These are phyloP conservation scores for Xylaria cubensis DNA, from an alignment of 495 filamentous ascomycete species.

Conservation along the genomic window DNA sequence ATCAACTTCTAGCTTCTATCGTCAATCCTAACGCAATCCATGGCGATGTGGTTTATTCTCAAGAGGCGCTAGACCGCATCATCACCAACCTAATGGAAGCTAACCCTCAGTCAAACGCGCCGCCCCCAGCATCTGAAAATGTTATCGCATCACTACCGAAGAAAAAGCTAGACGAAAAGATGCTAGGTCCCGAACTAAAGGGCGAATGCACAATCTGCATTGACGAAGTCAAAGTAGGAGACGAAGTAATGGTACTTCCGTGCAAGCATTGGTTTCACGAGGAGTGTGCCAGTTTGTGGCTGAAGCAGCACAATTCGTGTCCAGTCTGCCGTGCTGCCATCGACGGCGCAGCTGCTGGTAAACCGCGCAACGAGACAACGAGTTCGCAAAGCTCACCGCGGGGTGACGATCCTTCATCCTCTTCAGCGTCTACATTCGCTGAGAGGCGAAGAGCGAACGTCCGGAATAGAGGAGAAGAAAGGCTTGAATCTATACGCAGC, in stretches of 20 bases:
- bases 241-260: slow-evolving; percentile 78
- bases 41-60: slow-evolving; percentile 89
- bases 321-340: slow-evolving; percentile 86
- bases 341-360: slow-evolving; percentile 45
- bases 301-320: slow-evolving; percentile 88
- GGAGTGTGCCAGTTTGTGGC: slow-evolving; percentile 77
- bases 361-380: slow-evolving; percentile 26
- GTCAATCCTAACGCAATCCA: slow-evolving; percentile 64
- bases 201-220: slow-evolving; percentile 95
- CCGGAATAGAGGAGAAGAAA: slow-evolving; percentile 33
- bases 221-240: slow-evolving; percentile 77
- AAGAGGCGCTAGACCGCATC: slow-evolving; percentile 89
- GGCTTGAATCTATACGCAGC: slow-evolving; percentile 34
- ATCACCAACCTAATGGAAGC: slow-evolving; percentile 88
- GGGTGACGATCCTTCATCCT: slow-evolving; percentile 22
- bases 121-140: slow-evolving; percentile 77
- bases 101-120: slow-evolving; percentile 73
- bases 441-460: slow-evolving; percentile 31
- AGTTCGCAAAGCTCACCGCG: slow-evolving; percentile 23
- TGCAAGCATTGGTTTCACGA: slow-evolving; percentile 94
- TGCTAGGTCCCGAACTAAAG: slow-evolving; percentile 65
- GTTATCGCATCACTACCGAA: slow-evolving; percentile 78
- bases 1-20: slow-evolving; percentile 56
- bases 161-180: slow-evolving; percentile 67
- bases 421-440: slow-evolving; percentile 19